A percentile compares a stretch with the other conserved stretches of the same genome.
These are phyloP conservation scores for Calonectria pseudoturangicola DNA, from an alignment of 2,329 filamentous ascomycete species.

Conservation along the genomic window DNA sequence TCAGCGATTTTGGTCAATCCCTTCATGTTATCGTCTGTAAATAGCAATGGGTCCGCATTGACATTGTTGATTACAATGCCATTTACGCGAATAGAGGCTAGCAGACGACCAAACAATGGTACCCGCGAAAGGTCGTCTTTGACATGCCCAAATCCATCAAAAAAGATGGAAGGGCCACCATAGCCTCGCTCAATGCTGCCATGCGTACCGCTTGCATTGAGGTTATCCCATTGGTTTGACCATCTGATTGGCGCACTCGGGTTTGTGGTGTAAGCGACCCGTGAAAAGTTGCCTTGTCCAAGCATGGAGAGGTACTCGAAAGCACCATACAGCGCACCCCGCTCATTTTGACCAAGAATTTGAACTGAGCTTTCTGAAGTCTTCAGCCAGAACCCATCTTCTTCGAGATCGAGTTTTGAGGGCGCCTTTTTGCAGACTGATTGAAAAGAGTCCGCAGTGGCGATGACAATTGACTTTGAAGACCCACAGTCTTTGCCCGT, in stretches of 20 bases:
- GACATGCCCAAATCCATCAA: slow-evolving; percentile 69
- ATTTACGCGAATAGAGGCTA: slow-evolving; percentile 80
- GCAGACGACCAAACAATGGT: slow-evolving; percentile 77
- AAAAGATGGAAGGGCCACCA: slow-evolving; percentile 81
- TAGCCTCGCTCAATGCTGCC: slow-evolving; percentile 81
- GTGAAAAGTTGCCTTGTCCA: slow-evolving; percentile 71
- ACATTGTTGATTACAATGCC: slow-evolving; percentile 83
- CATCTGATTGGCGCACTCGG: slow-evolving; percentile 79
- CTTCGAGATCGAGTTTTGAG: slow-evolving; percentile 61
- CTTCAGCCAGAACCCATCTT: slow-evolving; percentile 78
- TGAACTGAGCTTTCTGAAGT: slow-evolving; percentile 66
- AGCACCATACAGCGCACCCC: slow-evolving; percentile 80
- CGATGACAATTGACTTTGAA: slow-evolving; percentile 38
- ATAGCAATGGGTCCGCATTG: slow-evolving; percentile 77
- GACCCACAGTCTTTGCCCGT: slow-evolving; percentile 25
- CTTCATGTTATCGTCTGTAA: slow-evolving; percentile 73
- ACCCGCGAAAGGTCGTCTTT: slow-evolving; percentile 76
- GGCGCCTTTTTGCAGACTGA: slow-evolving; percentile 34
- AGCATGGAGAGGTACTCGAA: slow-evolving; percentile 81
- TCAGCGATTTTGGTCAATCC: slow-evolving; percentile 79
- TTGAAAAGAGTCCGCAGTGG: slow-evolving; percentile 38
- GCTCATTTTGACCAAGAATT: slow-evolving; percentile 79
- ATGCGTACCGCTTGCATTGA: slow-evolving; percentile 66
- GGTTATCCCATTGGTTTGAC: slow-evolving; percentile 85
- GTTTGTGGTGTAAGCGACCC: slow-evolving; percentile 69